phyloP scores from a whole-genome alignment of 352 stramenopile species.

The Saprolegnia parasitica region DNA sequence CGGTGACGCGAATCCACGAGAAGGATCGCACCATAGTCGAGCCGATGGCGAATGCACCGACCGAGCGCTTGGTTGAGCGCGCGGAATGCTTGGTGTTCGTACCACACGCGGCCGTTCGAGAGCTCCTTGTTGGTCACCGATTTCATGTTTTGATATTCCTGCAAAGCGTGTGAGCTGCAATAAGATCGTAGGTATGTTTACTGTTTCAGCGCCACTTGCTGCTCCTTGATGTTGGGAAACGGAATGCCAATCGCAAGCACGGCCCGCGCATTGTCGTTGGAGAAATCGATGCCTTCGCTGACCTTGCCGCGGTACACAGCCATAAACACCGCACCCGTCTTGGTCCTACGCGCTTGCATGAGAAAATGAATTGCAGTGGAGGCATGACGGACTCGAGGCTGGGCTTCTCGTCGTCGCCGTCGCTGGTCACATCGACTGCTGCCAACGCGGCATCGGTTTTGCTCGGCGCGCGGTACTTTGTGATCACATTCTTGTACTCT shows the following conservation, averaged over 20 bases:
- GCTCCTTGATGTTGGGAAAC: conserved; percentile 95
- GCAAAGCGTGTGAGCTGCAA: background rate
- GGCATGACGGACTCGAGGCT: background rate
- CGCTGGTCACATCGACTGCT: background rate
- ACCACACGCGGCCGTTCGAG: conserved; percentile 89
- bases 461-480: conserved; percentile 27
- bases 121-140: conserved; percentile 51
- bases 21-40: conserved; percentile 97
- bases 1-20: conserved; percentile 90
- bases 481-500: conserved; percentile 61
- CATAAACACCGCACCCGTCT: conserved; percentile 92
- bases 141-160: conserved; percentile 75
- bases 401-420: conserved; percentile 10
- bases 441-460: conserved; percentile 10
- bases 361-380: background rate
- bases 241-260: conserved; percentile 98
- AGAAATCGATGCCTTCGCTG: conserved; percentile 98
- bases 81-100: conserved; percentile 95
- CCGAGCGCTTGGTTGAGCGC: conserved; percentile 99
- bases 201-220: conserved; percentile 75
- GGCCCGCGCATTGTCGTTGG: conserved; percentile 92
- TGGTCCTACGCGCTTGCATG: background rate
- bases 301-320: conserved; percentile 98
- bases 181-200: background rate
- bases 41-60: conserved; percentile 96